Evolutionary conservation across 257 asterid genomes (phyloP).

Genomic region (Nicotiana benthamiana): DNA sequence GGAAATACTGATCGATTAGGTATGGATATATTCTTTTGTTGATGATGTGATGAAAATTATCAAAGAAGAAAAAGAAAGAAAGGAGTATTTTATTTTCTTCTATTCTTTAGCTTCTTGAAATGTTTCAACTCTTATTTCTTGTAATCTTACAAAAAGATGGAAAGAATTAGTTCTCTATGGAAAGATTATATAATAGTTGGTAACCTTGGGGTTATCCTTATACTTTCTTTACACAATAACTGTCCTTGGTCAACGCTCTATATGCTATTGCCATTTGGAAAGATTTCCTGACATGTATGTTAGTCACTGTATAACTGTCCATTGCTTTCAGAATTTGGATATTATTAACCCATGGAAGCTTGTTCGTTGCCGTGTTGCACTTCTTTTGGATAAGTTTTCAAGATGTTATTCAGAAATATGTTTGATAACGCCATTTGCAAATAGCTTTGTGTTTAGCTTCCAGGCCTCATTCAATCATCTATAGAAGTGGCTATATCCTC

Average conservation of each 20-base stretch:
- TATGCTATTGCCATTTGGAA: background rate
- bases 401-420: background rate
- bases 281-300: background rate
- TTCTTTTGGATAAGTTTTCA: background rate
- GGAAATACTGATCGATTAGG: conserved; percentile 65
- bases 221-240: background rate
- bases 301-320: background rate
- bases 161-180: background rate
- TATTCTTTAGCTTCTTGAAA: conserved; percentile 2
- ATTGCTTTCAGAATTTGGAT: background rate
- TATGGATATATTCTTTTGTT: conserved; percentile 24
- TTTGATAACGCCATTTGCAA: background rate
- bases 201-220: background rate
- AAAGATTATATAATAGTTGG: background rate
- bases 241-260: background rate
- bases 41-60: background rate
- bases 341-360: background rate
- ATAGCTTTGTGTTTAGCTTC: background rate
- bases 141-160: background rate
- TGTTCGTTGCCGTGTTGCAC: background rate
- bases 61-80: background rate
- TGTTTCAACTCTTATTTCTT: background rate
- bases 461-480: background rate
- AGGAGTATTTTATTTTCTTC: background rate
- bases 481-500: background rate